Base-by-base conservation (phyloP, 192 early-diverging fungal species). In the Rhizoclosmatium sp. region DNA sequence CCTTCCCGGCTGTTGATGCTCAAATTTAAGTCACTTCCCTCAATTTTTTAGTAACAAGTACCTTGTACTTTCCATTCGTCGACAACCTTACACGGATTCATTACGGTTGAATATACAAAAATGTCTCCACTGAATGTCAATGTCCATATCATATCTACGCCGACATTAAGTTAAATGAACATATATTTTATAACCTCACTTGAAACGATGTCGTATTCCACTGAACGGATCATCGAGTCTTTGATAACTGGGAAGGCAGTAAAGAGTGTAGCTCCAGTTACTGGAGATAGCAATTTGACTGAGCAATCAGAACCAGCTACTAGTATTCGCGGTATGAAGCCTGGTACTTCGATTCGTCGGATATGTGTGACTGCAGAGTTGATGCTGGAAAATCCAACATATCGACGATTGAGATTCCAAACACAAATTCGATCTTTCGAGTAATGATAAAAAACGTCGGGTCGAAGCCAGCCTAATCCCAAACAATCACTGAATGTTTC, bases 161-260 rank as follows among this genome's bases (percentile, higher is more conserved):
- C 23, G 4, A 9, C 7, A 62, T 21, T 56, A 23, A 31, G 7
- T 16, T 82, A 47, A 68, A 59, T 4, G 19, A 69, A 67, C 41
- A 75, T 41, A 12, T 21, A 23, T 68, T 70, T 59, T 14, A 49
- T 40, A 47, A n/a, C 12, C 76, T 79, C 66, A 87, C 85, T 76
- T 65, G 81, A 80, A 2, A 66, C 54, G 12, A 84, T 49, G 65
- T 89, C 88, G 56, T 87, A 86, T 7, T 82, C 82, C 2, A 75
- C 76, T 44, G 65, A 80, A 16, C 72, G 23, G 2, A 81, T 60
- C 2, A 42, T 59, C 4, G 75, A 75, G n/a, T 88, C 85, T 40
- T 51, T 12, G 65, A 88, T 87, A 56, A 86, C 82, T 4, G 88
- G 88, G 69, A 86, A 87, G 9, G 78, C 85, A 21, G 82, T 83